phyloP scores from a whole-genome alignment of 23 red algal genomes.

The Cyanidioschyzon merolae region DNA sequence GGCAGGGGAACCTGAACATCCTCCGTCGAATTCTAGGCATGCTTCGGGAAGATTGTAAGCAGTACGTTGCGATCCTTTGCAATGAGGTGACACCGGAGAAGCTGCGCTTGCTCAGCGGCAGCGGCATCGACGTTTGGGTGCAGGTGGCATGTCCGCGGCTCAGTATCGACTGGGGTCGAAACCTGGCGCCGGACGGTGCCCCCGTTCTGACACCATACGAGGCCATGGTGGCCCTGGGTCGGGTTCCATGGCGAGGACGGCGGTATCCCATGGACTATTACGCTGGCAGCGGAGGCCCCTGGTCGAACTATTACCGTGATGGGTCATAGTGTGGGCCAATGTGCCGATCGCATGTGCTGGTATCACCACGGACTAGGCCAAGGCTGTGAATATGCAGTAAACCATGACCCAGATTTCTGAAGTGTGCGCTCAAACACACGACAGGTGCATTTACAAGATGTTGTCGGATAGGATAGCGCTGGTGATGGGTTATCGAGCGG shows the following conservation, averaged over 20 bases:
- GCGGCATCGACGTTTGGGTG: constrained; percentile 77
- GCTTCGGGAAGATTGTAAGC: constrained; percentile 20
- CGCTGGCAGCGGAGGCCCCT: constrained; percentile 67
- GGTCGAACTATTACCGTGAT: constrained; percentile 75
- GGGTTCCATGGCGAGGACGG: constrained; percentile 36
- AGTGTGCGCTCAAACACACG: no score
- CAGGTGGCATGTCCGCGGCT: constrained; percentile 94
- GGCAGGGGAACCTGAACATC: constrained; percentile 76
- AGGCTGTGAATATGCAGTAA: no score
- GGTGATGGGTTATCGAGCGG: no score
- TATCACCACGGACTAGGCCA: no score
- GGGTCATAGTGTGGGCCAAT: no score
- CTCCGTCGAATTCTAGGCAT: constrained; percentile 30
- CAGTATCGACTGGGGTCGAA: constrained; percentile 94
- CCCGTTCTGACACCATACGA: constrained; percentile 73
- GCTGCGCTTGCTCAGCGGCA: constrained; percentile 38
- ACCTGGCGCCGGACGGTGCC: constrained; percentile 23
- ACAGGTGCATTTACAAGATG: no score
- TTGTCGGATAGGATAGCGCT: no score
- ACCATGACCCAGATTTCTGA: no score
- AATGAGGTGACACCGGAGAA: constrained; percentile 78
- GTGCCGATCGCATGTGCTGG: no score
- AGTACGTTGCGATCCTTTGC: constrained; percentile 45
- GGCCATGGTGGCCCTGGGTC: constrained; percentile 55
- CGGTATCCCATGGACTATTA: constrained; percentile 98